Conservation (phyloP, 140 eudicot species). For the Flaveria floridana region DNA sequence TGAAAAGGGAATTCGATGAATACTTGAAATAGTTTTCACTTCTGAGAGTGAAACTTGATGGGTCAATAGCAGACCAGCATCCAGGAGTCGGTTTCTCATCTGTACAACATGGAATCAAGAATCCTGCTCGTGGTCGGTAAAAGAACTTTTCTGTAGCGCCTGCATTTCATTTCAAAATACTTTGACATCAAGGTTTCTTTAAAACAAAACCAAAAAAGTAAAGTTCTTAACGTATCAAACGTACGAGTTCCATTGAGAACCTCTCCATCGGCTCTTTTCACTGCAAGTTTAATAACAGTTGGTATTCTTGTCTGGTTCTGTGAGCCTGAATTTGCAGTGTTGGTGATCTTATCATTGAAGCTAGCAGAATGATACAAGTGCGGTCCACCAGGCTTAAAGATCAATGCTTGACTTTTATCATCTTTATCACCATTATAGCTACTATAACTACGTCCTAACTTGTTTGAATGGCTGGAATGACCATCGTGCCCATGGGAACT, state of each 20-base stretch:
- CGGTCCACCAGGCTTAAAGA: slow-evolving; percentile 51
- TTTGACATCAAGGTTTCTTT: neutral
- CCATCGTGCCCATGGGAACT: slow-evolving; percentile 30
- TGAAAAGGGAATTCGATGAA: slow-evolving; percentile 8
- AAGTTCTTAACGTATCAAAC: slow-evolving; percentile 22
- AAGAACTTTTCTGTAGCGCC: slow-evolving; percentile 65
- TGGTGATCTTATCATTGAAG: slow-evolving; percentile 58
- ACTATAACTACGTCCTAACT: slow-evolving; percentile 54
- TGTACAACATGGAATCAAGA: slow-evolving; percentile 60
- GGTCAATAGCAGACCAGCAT: slow-evolving; percentile 76
- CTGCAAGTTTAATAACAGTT: slow-evolving; percentile 62
- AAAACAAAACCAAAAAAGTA: slow-evolving; percentile 1
- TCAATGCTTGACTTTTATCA: slow-evolving; percentile 42
- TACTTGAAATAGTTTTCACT: slow-evolving; percentile 77
- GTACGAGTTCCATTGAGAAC: slow-evolving; percentile 50
- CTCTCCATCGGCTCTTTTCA: slow-evolving; percentile 47
- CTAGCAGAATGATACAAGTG: slow-evolving; percentile 62
- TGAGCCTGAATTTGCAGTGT: slow-evolving; percentile 37
- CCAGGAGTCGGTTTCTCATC: slow-evolving; percentile 69
- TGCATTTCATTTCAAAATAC: slow-evolving; percentile 34
- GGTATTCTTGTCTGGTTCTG: slow-evolving; percentile 56
- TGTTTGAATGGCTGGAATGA: slow-evolving; percentile 38
- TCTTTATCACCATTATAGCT: slow-evolving; percentile 56
- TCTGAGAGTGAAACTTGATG: slow-evolving; percentile 75
- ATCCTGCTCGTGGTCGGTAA: slow-evolving; percentile 79